These are phyloP conservation scores for Hysterangium stoloniferum DNA, from an alignment of 768 basidiomycete species.

Conservation along the genomic window DNA sequence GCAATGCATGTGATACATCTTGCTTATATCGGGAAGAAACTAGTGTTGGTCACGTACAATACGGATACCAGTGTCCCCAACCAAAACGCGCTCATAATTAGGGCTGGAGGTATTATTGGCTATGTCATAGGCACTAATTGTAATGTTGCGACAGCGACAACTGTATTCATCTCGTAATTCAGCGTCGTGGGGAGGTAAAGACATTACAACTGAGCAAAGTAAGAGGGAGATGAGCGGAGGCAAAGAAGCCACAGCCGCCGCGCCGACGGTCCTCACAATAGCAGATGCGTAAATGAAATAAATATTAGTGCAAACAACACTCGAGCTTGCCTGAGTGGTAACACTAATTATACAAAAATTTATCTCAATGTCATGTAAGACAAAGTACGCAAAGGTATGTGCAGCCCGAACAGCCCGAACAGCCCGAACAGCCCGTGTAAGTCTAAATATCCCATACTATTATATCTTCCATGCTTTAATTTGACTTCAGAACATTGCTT, in stretches of 20 bases:
- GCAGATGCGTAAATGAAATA: too few relatives aligned
- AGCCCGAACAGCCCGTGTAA: too few relatives aligned
- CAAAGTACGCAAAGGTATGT: too few relatives aligned
- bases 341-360: too few relatives aligned
- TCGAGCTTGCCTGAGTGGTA: too few relatives aligned
- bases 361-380: too few relatives aligned
- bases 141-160: conserved; percentile 12
- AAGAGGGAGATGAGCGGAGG: not conserved
- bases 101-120: conserved; percentile 5
- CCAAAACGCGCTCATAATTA: conserved; percentile 48
- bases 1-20: not conserved
- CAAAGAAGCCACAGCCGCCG: not conserved
- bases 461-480: too few relatives aligned
- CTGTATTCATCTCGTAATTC: conserved; percentile 6
- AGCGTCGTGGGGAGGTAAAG: not conserved
- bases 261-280: not conserved
- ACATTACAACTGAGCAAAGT: not conserved
- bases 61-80: conserved; percentile 57
- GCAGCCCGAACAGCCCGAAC: too few relatives aligned
- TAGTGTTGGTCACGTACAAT: conserved; percentile 40
- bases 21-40: not conserved
- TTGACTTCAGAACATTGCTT: too few relatives aligned
- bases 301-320: too few relatives aligned
- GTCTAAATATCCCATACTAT: too few relatives aligned
- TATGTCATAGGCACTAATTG: not conserved